A percentile compares a stretch with the other conserved stretches of the same genome.
These are phyloP conservation scores for Didymella glomerata DNA, from an alignment of 2,329 filamentous ascomycete genomes.

Conservation along the genomic window DNA sequence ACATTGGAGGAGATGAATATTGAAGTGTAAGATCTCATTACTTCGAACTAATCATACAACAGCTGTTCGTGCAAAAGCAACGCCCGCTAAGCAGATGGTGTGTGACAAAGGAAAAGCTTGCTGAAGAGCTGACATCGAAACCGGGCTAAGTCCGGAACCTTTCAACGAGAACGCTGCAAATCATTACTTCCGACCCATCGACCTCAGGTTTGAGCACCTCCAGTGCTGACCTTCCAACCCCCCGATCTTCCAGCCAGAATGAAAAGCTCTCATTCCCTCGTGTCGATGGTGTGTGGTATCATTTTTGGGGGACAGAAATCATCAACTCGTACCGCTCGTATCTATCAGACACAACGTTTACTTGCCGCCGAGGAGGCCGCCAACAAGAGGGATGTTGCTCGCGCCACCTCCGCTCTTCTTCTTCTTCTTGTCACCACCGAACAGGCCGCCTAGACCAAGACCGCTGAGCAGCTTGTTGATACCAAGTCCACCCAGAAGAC, in stretches of 20 bases:
- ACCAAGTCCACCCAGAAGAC: conserved; percentile 78
- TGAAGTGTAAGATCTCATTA: conserved; percentile 21
- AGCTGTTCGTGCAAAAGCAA: conserved; percentile 11
- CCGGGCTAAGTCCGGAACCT: conserved; percentile 20
- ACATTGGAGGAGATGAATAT: neutral
- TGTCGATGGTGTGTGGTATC: conserved; percentile 27
- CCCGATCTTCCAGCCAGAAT: conserved; percentile 42
- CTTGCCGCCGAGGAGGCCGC: conserved; percentile 58
- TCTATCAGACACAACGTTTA: conserved; percentile 26
- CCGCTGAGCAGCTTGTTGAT: conserved; percentile 77
- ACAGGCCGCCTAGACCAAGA: conserved; percentile 68
- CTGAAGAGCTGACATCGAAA: conserved; percentile 20
- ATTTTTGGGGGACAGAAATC: conserved; percentile 29
- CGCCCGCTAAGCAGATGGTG: conserved; percentile 17
- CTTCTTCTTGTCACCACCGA: conserved; percentile 65
- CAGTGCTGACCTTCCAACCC: conserved; percentile 38
- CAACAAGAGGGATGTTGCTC: conserved; percentile 56
- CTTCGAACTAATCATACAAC: conserved; percentile 30
- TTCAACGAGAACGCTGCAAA: conserved; percentile 22
- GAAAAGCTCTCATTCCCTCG: conserved; percentile 27
- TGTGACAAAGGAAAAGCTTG: conserved; percentile 29
- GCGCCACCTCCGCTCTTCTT: conserved; percentile 55
- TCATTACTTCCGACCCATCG: conserved; percentile 16
- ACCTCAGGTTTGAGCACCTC: conserved; percentile 14
- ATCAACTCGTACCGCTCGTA: conserved; percentile 22